A percentile compares a stretch with the other conserved stretches of the same genome.
phyloP scores from a whole-genome alignment of 179 eudicot genomes.

The Gypsophila paniculata region DNA sequence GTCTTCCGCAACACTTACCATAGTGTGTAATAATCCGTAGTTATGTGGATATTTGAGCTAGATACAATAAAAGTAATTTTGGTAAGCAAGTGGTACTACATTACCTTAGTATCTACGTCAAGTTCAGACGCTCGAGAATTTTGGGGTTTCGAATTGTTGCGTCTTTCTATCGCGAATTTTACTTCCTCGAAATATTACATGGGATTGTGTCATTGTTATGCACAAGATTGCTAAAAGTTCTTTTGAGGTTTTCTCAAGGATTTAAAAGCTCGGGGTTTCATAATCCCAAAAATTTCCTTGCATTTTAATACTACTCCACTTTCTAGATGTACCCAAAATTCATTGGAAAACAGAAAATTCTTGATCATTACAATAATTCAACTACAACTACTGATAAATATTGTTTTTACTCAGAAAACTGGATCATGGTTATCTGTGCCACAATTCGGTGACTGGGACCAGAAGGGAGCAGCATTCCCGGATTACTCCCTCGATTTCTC shows the following conservation, averaged over 20 bases:
- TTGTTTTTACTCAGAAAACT: constrained; percentile 40
- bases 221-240: neutral
- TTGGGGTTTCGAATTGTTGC: neutral
- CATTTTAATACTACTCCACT: constrained; percentile 11
- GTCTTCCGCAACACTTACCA: too few species aligned
- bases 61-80: neutral
- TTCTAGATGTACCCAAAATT: neutral
- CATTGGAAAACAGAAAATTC: constrained; percentile 3
- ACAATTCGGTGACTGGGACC: constrained; percentile 97
- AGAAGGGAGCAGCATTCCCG: constrained; percentile 59
- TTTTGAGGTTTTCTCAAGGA: constrained; percentile 26
- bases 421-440: constrained; percentile 88
- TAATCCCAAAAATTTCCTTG: neutral
- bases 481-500: constrained; percentile 94
- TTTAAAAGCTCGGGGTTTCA: constrained; percentile 12
- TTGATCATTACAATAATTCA: constrained; percentile 7
- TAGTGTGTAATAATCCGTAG: too few species aligned
- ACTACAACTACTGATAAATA: neutral
- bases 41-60: too few species aligned
- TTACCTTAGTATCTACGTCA: neutral
- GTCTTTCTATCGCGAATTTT: neutral
- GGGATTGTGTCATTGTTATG: neutral
- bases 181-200: neutral
- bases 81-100: too few species aligned
- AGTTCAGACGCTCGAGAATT: neutral